Conservation (phyloP, 225 moss, liverwort and hornwort species). For the Antitrichia curtipendula region DNA sequence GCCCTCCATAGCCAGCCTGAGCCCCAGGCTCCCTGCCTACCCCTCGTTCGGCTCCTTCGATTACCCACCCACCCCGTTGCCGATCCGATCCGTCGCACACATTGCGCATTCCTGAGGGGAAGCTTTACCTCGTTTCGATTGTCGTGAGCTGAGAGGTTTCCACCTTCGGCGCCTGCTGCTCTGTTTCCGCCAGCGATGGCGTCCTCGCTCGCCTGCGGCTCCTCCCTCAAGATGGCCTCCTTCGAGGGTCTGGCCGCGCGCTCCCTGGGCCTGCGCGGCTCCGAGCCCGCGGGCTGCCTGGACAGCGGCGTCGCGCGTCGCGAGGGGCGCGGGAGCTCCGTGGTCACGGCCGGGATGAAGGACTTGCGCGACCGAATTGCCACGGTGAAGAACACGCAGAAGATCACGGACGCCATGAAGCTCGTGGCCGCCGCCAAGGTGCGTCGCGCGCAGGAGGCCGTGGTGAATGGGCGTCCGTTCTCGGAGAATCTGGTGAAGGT, state of each 20-base stretch:
- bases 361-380: conserved; percentile 68
- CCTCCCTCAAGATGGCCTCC: conserved; percentile 14
- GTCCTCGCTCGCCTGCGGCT: conserved; percentile 27
- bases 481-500: conserved; percentile 89
- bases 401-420: conserved; percentile 93
- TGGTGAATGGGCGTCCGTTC: conserved; percentile 79
- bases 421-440: conserved; percentile 90
- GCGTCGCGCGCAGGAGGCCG: conserved; percentile 87
- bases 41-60: neutral
- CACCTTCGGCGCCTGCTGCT: neutral
- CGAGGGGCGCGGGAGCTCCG: conserved; percentile 16
- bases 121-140: neutral
- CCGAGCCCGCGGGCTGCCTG: conserved; percentile 12
- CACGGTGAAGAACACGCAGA: conserved; percentile 91
- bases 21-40: neutral
- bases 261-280: conserved; percentile 45
- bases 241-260: conserved; percentile 63
- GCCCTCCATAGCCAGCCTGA: neutral
- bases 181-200: neutral
- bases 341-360: conserved; percentile 46
- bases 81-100: neutral
- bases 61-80: neutral
- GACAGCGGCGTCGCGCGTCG: conserved; percentile 11
- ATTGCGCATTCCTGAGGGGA: neutral
- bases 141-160: neutral